phyloP scores from a whole-genome alignment of 176 grass and related monocot genomes.

The Pontederia crassipes region DNA sequence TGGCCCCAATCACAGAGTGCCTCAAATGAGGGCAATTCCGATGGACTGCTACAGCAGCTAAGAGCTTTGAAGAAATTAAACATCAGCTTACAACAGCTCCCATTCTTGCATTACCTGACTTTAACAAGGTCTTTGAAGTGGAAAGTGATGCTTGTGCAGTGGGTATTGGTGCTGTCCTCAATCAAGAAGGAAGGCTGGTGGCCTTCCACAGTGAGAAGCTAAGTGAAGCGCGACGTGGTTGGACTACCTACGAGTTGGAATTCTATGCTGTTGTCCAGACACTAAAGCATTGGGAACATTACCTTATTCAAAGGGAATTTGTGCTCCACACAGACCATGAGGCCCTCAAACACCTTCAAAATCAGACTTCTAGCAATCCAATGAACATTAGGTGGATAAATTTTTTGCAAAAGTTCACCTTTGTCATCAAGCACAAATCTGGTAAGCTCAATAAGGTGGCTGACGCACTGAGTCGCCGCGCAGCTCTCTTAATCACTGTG shows the following conservation, averaged over 20 bases:
- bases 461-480: not conserved
- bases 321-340: not conserved
- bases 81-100: too few species aligned
- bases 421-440: not conserved
- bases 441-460: not conserved
- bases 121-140: not conserved
- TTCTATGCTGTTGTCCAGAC: too few species aligned
- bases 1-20: too few species aligned
- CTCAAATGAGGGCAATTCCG: too few species aligned
- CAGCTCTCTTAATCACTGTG: not conserved
- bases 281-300: too few species aligned
- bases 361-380: not conserved
- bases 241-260: too few species aligned
- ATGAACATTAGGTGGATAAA: not conserved
- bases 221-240: too few species aligned
- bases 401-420: not conserved
- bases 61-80: too few species aligned
- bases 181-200: not conserved
- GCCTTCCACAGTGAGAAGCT: too few species aligned
- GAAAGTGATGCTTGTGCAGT: not conserved
- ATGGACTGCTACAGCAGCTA: too few species aligned
- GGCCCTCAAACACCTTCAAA: not conserved
- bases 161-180: not conserved
- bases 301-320: too few species aligned
- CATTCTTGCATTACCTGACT: too few species aligned